Evolutionary conservation across 2,329 filamentous ascomycete species (phyloP), one percentile per base, ranked within the genome.

Genomic region (Fusarium ambrosium): DNA sequence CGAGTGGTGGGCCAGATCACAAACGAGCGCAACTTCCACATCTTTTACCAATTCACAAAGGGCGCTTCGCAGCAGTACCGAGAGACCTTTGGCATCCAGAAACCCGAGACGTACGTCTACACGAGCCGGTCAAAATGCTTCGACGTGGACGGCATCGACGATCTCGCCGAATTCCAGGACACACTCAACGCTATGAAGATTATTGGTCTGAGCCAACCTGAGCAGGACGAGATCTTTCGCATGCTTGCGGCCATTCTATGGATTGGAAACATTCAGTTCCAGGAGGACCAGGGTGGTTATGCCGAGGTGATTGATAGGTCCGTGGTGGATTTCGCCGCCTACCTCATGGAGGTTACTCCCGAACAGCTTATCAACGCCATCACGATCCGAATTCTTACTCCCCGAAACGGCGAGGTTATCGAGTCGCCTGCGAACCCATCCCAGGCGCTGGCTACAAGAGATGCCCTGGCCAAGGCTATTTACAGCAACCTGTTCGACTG

Each of bases 1-100:
- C 90, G 97, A 86, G 97, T 99, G 20, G 95, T 98, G 11, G 95
- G 96, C 18, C 97, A 98, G 86, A 98, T 98, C 78, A 88, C 87
- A 68, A 97, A 98, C 82, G 97, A 99, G 88, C 92, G 97, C 78
- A 98, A 98, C 85, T 99, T 99, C 84, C 97, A 99, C 85, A 98
- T 99, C 80, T 99, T 99, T 84, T 99, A 99, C 85, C 97, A 99
- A 84, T 98, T 98, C 84, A 94, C 97, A 56, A 99, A 98, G 85
- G 95, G 94, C 5, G 96, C 96, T 11, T 93, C 95, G n/a, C 89
- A 93, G 77, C 91, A 93, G 69, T 97, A 98, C 84, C 89, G 95
- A 82, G 92, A 97, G 79, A 92, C 88, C n/a, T 98, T 94, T 81
- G 97, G 97, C 61, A 88, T 99, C 22, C 96, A 98, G 82, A 93